Percentiles rank a stretch among this genome's conserved stretches.
Evolutionary conservation across 495 filamentous ascomycete species (phyloP).

Genomic region (Venustampulla echinocandica): DNA sequence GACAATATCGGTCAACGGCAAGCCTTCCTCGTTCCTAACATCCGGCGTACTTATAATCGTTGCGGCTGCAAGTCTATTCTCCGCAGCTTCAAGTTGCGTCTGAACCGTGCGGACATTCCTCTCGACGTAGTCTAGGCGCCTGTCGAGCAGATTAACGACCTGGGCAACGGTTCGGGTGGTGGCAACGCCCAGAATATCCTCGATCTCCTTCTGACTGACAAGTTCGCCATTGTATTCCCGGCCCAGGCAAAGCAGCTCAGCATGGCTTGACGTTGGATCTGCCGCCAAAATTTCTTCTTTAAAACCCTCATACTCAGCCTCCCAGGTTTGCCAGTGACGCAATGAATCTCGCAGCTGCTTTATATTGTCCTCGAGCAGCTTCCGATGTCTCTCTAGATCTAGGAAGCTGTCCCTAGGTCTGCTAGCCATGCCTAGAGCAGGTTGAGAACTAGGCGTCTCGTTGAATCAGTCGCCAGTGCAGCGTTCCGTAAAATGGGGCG

Average conservation of each 20-base stretch:
- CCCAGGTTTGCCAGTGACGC: conserved; percentile 80
- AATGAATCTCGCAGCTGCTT: conserved; percentile 66
- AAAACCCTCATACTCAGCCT: conserved; percentile 82
- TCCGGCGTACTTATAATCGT: conserved; percentile 36
- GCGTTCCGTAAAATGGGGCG: too few species aligned
- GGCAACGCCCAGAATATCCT: conserved; percentile 51
- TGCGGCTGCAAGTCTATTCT: conserved; percentile 55
- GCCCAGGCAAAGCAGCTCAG: conserved; percentile 43
- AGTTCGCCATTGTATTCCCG: conserved; percentile 35
- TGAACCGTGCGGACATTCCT: conserved; percentile 63
- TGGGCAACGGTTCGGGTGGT: conserved; percentile 38
- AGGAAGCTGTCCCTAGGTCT: conserved; percentile 35
- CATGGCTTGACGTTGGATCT: conserved; percentile 35
- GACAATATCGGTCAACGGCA: conserved; percentile 76
- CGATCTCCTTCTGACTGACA: conserved; percentile 47
- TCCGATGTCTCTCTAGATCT: conserved; percentile 65
- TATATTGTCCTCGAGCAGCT: conserved; percentile 67
- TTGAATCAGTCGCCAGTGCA: too few species aligned
- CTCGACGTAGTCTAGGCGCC: conserved; percentile 79
- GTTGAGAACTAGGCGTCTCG: too few species aligned
- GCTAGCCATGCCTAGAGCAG: conserved; percentile 17
- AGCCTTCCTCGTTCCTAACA: conserved; percentile 50
- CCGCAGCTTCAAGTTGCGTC: conserved; percentile 57
- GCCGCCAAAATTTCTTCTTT: conserved; percentile 64
- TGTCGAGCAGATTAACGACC: conserved; percentile 60